phyloP scores from a whole-genome alignment of 805 yeast species.

The Teunomyces tritomae region DNA sequence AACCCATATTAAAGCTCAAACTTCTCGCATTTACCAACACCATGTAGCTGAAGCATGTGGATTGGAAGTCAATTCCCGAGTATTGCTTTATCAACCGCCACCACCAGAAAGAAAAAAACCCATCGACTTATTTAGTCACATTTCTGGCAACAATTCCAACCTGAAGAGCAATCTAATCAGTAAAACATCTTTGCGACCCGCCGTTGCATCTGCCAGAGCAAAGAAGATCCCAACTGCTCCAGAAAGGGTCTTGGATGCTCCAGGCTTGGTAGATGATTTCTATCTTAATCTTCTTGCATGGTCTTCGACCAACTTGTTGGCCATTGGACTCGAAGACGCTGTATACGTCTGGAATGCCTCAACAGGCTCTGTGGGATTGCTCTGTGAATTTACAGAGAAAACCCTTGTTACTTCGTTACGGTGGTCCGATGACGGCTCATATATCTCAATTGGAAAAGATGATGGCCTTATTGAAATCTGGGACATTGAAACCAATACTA shows the following conservation, averaged over 20 bases:
- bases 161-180: conserved; percentile 24
- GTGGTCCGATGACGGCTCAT: conserved; percentile 91
- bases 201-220: conserved; percentile 62
- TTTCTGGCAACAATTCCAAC: conserved; percentile 15
- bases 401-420: conserved; percentile 64
- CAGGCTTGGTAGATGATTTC: conserved; percentile 90
- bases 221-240: conserved; percentile 85
- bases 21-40: conserved; percentile 60
- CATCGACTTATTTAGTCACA: conserved; percentile 29
- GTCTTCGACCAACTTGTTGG: conserved; percentile 79
- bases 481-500: conserved; percentile 80
- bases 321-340: conserved; percentile 80
- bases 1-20: conserved; percentile 54
- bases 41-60: conserved; percentile 97
- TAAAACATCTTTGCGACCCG: conserved; percentile 39
- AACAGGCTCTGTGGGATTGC: conserved; percentile 69
- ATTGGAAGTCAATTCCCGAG: conserved; percentile 73
- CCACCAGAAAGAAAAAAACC: conserved; percentile 63
- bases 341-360: conserved; percentile 93
- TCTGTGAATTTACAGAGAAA: conserved; percentile 53
- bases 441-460: conserved; percentile 77
- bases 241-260: conserved; percentile 92
- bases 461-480: conserved; percentile 88
- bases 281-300: conserved; percentile 84
- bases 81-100: conserved; percentile 80